Evolutionary conservation across 257 asterid species (phyloP), one percentile per base, ranked within the genome.

Genomic region (Capsicum chinense): DNA sequence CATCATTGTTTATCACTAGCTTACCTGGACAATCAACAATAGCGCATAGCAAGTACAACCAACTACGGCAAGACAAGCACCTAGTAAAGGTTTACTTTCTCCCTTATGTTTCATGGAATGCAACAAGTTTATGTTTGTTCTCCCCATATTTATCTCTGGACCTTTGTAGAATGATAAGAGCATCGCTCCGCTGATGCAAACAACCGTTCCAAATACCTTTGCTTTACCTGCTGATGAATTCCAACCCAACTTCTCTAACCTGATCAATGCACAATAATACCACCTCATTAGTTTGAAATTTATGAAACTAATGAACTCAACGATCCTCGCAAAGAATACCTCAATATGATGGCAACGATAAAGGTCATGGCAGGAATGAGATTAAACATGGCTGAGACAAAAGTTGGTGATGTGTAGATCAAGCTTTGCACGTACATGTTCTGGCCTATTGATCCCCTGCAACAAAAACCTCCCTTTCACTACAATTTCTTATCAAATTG

Each of bases 141-240:
- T 67, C 91, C 95, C 89, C 0, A 87, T 52, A 56, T 84, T 71
- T 17, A 94, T 79, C 5, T 83, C 87, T 4, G 93, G 92, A 0
- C 99, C 98, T 88, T 89, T 91, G 86, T 89, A 92, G 67, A 94
- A 88, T 57, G 97, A 92, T 86, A 95, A 88, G 15, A 94, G 85
- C 97, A 91, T 93, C 13, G 98, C 99, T 42, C 99, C 98, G 3
- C 89, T 83, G 50, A 95, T 84, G 19, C 97, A 94, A 9, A 94
- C 0, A 7, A 91, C 0, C 1, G 97, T 94, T 11, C 98, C 99
- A 0, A 90, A 35, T 2, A 91, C 91, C 89, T 94, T 95, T 47
- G 95, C 96, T 80, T 88, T 93, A 35, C 99, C 98, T 16, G 94
- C 90, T 0, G 71, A 3, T 15, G 95, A 82, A 13, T 88, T 82